phyloP scores from a whole-genome alignment of 2,329 filamentous ascomycete species.

The Fonsecaea erecta region DNA sequence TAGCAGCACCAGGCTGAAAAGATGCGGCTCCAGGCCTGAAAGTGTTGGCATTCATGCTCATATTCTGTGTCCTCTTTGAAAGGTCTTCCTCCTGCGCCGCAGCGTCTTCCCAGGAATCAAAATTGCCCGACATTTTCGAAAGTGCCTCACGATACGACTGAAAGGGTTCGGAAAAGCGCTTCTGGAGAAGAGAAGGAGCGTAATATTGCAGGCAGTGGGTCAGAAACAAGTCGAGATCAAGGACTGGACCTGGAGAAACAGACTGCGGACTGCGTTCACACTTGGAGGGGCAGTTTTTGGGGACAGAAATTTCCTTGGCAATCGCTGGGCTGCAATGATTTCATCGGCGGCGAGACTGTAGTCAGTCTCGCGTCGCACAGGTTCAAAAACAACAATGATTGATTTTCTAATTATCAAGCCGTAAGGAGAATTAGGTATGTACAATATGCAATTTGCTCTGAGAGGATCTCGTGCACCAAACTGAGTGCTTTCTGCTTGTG shows the following conservation, averaged over 20 bases:
- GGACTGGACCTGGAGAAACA: not conserved
- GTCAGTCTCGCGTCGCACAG: not conserved
- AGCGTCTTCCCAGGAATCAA: slow-evolving; percentile 92
- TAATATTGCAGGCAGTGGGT: not conserved
- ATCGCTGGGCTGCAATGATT: slow-evolving; percentile 11
- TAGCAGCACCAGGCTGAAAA: slow-evolving; percentile 70
- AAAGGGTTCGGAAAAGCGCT: not conserved
- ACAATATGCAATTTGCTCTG: not conserved
- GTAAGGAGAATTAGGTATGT: not conserved
- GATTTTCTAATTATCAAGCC: not conserved
- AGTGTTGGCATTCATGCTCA: slow-evolving; percentile 62
- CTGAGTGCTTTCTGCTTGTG: not conserved
- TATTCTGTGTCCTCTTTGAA: slow-evolving; percentile 75
- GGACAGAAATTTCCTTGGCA: slow-evolving; percentile 13
- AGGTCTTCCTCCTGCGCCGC: slow-evolving; percentile 76
- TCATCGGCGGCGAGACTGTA: slow-evolving; percentile 19
- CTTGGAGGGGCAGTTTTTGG: slow-evolving; percentile 14
- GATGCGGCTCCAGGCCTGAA: slow-evolving; percentile 69
- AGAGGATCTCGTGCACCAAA: not conserved
- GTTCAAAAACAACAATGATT: not conserved
- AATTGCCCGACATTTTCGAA: slow-evolving; percentile 71
- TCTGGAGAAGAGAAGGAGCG: not conserved
- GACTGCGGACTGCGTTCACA: slow-evolving; percentile 4
- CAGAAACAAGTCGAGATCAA: not conserved
- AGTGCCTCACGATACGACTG: not conserved